These are phyloP conservation scores for Geotrichum aggregatum DNA, from an alignment of 1,139 yeast genomes.

Conservation along the genomic window DNA sequence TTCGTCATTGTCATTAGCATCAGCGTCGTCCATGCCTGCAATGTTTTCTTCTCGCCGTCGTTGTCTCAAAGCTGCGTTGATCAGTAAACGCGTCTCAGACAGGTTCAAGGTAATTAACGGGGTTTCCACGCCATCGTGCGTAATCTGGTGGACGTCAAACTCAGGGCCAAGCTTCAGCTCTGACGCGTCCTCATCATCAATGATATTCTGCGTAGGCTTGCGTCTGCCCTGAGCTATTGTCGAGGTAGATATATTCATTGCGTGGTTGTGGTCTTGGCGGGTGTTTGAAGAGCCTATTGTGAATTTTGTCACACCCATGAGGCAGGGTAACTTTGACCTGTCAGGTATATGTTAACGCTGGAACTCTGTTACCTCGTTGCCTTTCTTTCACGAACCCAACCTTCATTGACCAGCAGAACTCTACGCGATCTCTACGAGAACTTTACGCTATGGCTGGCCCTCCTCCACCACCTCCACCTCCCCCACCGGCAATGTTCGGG, in stretches of 20 bases:
- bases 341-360: no score
- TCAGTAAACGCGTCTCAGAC: slow-evolving; percentile 82
- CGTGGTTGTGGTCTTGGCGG: not conserved
- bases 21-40: slow-evolving; percentile 41
- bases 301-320: slow-evolving; percentile 2
- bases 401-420: no score
- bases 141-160: slow-evolving; percentile 73
- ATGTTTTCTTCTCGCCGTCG: slow-evolving; percentile 54
- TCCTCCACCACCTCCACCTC: slow-evolving; percentile 36
- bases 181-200: slow-evolving; percentile 84
- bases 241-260: slow-evolving; percentile 87
- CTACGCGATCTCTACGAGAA: not conserved
- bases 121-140: slow-evolving; percentile 73
- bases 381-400: not conserved
- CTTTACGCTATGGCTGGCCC: slow-evolving; percentile 18
- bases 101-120: slow-evolving; percentile 79
- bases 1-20: slow-evolving; percentile 41
- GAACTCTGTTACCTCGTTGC: no score
- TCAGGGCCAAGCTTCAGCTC: slow-evolving; percentile 86
- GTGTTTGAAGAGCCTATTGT: not conserved
- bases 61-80: slow-evolving; percentile 84
- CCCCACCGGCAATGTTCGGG: slow-evolving; percentile 26
- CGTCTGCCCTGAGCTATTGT: slow-evolving; percentile 80
- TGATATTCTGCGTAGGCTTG: slow-evolving; percentile 56
- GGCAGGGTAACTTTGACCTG: slow-evolving; percentile 13